These are phyloP conservation scores for Leptographium flavum DNA, from an alignment of 2,329 filamentous ascomycete species.

Conservation along the genomic window DNA sequence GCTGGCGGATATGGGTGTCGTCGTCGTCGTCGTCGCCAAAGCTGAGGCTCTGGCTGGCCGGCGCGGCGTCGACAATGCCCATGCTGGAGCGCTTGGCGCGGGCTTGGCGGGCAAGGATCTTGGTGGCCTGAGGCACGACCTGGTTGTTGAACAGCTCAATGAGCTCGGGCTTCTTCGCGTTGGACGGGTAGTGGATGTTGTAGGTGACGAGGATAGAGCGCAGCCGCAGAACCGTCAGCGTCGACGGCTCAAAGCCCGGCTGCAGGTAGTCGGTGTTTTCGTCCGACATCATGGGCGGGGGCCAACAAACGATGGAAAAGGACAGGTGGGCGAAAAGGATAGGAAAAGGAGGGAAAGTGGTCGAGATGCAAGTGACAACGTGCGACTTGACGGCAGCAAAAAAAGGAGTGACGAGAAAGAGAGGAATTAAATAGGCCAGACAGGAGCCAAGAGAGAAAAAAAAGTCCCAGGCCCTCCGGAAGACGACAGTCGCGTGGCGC, in stretches of 20 bases:
- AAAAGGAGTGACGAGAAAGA: background rate
- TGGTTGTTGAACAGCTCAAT: slow-evolving; percentile 71
- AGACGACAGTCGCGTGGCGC: too few relatives aligned
- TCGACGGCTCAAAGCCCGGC: slow-evolving; percentile 69
- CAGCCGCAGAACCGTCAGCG: slow-evolving; percentile 73
- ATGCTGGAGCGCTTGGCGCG: slow-evolving; percentile 73
- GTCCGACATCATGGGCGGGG: slow-evolving; percentile 36
- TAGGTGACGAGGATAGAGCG: slow-evolving; percentile 86
- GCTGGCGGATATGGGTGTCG: slow-evolving; percentile 9
- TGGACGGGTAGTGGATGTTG: slow-evolving; percentile 71
- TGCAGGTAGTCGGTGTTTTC: slow-evolving; percentile 70
- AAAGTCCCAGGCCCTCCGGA: too few relatives aligned
- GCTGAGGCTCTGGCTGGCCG: slow-evolving; percentile 42
- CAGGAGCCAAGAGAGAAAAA: too few relatives aligned
- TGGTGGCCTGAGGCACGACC: slow-evolving; percentile 63
- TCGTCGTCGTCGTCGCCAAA: slow-evolving; percentile 24
- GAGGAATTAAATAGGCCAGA: background rate
- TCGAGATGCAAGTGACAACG: background rate
- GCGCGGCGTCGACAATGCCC: slow-evolving; percentile 62
- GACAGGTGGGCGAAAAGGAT: background rate
- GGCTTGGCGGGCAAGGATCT: slow-evolving; percentile 60
- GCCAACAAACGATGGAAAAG: background rate
- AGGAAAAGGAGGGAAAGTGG: background rate
- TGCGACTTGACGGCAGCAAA: background rate
- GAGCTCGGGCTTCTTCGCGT: slow-evolving; percentile 82